Evolutionary conservation across 805 yeast species (phyloP).

Genomic region (Metschnikowia aberdeeniae): DNA sequence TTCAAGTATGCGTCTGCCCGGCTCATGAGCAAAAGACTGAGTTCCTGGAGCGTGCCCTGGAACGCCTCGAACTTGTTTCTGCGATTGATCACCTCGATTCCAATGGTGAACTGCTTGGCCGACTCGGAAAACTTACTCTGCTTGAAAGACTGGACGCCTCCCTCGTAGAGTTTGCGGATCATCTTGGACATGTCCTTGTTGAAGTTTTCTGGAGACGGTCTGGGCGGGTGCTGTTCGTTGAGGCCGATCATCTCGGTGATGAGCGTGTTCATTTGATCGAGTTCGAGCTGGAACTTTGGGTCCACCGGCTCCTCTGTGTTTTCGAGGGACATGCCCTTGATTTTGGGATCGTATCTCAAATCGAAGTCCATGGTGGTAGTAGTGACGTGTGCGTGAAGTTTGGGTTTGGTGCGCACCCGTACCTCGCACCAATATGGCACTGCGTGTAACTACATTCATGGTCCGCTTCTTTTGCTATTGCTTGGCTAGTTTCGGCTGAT

Average conservation of each 20-base stretch:
- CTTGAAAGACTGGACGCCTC: constrained; percentile 57
- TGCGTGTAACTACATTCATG: not conserved
- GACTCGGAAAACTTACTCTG: constrained; percentile 55
- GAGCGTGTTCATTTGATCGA: constrained; percentile 39
- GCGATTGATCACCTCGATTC: constrained; percentile 62
- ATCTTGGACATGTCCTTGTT: constrained; percentile 52
- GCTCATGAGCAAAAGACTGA: constrained; percentile 61
- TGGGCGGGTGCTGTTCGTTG: constrained; percentile 49
- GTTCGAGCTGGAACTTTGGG: constrained; percentile 37
- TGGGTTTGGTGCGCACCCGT: not conserved
- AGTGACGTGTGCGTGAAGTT: not conserved
- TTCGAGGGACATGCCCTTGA: constrained; percentile 14
- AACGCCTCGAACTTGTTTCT: constrained; percentile 73
- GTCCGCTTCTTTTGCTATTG: too few species aligned
- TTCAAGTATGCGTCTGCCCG: constrained; percentile 67
- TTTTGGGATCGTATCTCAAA: constrained; percentile 18
- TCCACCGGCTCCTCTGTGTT: constrained; percentile 9
- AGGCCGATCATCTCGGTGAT: constrained; percentile 37
- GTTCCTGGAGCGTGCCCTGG: constrained; percentile 66
- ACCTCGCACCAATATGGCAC: too few species aligned
- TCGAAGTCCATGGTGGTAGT: constrained; percentile 14
- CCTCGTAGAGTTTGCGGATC: constrained; percentile 61
- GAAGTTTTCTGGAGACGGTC: constrained; percentile 52
- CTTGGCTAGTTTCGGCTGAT: too few species aligned
- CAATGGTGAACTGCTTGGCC: constrained; percentile 58